Conservation (phyloP, 2,329 filamentous ascomycete genomes). For the Trichocomaceae sp. region DNA sequence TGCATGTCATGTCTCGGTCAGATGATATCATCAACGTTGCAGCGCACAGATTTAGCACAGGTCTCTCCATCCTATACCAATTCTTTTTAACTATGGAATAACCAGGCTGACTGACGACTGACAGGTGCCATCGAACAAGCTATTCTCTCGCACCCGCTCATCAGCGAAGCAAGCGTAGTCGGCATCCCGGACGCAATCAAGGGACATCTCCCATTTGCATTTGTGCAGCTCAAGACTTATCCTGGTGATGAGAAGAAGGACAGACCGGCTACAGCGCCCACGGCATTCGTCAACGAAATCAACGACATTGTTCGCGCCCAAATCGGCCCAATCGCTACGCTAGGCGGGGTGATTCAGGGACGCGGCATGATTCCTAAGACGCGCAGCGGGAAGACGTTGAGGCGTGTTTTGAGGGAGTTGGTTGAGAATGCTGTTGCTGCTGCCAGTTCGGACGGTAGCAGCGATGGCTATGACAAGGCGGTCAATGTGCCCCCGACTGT, state of each 20-base stretch:
- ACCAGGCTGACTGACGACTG: neutral
- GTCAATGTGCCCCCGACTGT: slow-evolving; percentile 77
- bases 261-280: slow-evolving; percentile 32
- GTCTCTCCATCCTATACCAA: slow-evolving; percentile 35
- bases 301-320: slow-evolving; percentile 62
- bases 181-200: slow-evolving; percentile 80
- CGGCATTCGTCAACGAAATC: slow-evolving; percentile 39
- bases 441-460: slow-evolving; percentile 43
- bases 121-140: slow-evolving; percentile 83
- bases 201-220: slow-evolving; percentile 86
- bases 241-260: neutral
- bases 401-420: slow-evolving; percentile 73
- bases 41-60: slow-evolving; percentile 82
- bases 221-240: slow-evolving; percentile 58
- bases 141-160: slow-evolving; percentile 68
- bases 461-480: slow-evolving; percentile 61
- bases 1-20: slow-evolving; percentile 56
- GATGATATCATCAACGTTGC: slow-evolving; percentile 97
- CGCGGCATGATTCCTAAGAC: slow-evolving; percentile 88
- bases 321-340: slow-evolving; percentile 77
- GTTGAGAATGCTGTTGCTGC: slow-evolving; percentile 68
- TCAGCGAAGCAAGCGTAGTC: slow-evolving; percentile 81
- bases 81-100: no score
- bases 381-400: slow-evolving; percentile 80
- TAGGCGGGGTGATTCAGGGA: slow-evolving; percentile 80